phyloP scores from a whole-genome alignment of 306 rosid genomes.

The Astragalus membranaceus region DNA sequence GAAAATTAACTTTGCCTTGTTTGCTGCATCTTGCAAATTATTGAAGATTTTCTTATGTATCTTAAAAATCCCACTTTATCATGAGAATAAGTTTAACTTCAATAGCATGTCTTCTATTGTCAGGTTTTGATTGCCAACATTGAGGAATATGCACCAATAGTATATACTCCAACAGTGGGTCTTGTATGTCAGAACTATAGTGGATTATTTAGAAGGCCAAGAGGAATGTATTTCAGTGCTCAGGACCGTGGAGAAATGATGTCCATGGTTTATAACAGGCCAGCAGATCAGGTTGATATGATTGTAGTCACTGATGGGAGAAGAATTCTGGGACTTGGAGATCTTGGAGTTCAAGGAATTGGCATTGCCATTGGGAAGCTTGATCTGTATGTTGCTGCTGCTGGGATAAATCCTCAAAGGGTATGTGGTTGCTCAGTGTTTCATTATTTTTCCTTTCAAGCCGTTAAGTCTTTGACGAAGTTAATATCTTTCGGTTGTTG shows the following conservation, averaged over 20 bases:
- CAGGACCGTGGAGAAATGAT: slow-evolving; percentile 99
- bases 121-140: too few relatives aligned
- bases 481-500: neutral
- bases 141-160: too few relatives aligned
- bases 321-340: slow-evolving; percentile 97
- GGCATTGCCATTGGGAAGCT: slow-evolving; percentile 94
- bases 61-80: too few relatives aligned
- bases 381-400: slow-evolving; percentile 97
- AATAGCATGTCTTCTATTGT: too few relatives aligned
- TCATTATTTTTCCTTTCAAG: slow-evolving; percentile 9
- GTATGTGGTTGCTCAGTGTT: slow-evolving; percentile 30
- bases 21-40: too few relatives aligned
- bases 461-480: neutral
- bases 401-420: slow-evolving; percentile 99
- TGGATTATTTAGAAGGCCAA: too few relatives aligned
- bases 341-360: slow-evolving; percentile 98
- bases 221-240: too few relatives aligned
- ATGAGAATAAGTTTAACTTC: too few relatives aligned
- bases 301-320: slow-evolving; percentile 99
- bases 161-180: too few relatives aligned
- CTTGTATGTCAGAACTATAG: too few relatives aligned
- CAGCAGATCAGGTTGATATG: slow-evolving; percentile 99
- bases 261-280: slow-evolving; percentile 99
- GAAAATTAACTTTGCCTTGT: too few relatives aligned
- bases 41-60: too few relatives aligned